These are phyloP conservation scores for Simplicillium aogashimaense DNA, from an alignment of 2,329 filamentous ascomycete genomes.

Conservation along the genomic window DNA sequence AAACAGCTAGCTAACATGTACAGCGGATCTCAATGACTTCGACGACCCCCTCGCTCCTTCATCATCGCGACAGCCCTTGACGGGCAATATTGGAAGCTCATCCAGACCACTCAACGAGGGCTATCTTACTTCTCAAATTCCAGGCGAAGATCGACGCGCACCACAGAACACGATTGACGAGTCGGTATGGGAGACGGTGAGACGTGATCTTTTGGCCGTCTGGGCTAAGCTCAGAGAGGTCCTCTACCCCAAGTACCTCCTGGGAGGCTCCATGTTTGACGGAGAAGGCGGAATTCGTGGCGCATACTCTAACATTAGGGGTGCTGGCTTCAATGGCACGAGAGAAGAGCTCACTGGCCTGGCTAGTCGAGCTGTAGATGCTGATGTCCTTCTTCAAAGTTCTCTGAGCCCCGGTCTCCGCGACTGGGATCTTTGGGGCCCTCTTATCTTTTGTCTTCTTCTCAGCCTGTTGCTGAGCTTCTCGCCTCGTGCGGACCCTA, in stretches of 20 bases:
- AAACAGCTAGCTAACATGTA: conserved; percentile 10
- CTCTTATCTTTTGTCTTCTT: conserved; percentile 84
- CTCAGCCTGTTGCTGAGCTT: conserved; percentile 82
- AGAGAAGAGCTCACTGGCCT: conserved; percentile 52
- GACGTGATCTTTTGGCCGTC: conserved; percentile 80
- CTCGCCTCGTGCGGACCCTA: conserved; percentile 50
- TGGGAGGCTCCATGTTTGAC: conserved; percentile 59
- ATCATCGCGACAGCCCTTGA: conserved; percentile 69
- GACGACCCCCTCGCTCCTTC: conserved; percentile 68
- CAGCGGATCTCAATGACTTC: conserved; percentile 83
- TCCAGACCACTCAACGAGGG: conserved; percentile 55
- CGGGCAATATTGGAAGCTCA: conserved; percentile 70
- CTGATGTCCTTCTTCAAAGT: conserved; percentile 51
- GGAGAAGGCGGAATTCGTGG: conserved; percentile 42
- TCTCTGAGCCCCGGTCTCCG: conserved; percentile 82
- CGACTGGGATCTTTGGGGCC: conserved; percentile 98
- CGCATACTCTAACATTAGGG: conserved; percentile 51
- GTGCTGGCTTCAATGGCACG: conserved; percentile 47
- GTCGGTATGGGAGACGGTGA: conserved; percentile 93
- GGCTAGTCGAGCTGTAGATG: conserved; percentile 52
- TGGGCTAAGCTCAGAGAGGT: conserved; percentile 99
- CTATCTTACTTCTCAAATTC: conserved; percentile 82
- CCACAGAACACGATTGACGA: conserved; percentile 94
- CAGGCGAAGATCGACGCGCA: conserved; percentile 84
- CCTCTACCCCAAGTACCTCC: conserved; percentile 87